Evolutionary conservation across 2,329 filamentous ascomycete genomes (phyloP).

Genomic region (Bipolaris zeicola): DNA sequence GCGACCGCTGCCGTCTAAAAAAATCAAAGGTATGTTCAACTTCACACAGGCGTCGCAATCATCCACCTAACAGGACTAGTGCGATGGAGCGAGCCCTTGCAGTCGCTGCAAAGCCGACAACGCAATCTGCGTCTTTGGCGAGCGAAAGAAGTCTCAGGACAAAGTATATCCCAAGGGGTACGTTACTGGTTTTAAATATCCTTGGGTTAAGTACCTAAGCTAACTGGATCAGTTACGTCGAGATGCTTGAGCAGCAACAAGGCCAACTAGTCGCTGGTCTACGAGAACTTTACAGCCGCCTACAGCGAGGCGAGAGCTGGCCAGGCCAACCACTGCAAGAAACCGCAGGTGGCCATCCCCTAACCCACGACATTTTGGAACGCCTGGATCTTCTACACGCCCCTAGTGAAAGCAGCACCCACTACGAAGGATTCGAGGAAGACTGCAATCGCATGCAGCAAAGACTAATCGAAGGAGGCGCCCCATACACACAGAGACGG

Average conservation of each 20-base stretch:
- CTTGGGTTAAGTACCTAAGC: background rate
- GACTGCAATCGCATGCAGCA: constrained; percentile 62
- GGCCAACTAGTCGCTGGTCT: constrained; percentile 65
- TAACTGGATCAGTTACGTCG: constrained; percentile 59
- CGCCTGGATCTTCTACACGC: constrained; percentile 63
- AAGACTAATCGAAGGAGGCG: constrained; percentile 59
- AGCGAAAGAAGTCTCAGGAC: constrained; percentile 69
- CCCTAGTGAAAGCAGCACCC: constrained; percentile 52
- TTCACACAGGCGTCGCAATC: background rate
- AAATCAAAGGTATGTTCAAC: constrained; percentile 64
- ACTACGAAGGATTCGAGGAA: constrained; percentile 63
- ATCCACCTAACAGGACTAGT: constrained; percentile 48
- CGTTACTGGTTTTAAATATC: background rate
- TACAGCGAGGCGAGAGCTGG: constrained; percentile 61
- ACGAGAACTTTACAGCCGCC: constrained; percentile 63
- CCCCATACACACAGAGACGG: constrained; percentile 58
- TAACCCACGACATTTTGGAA: constrained; percentile 68
- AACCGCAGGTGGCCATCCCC: constrained; percentile 59
- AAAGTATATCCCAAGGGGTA: constrained; percentile 72
- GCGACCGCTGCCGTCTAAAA: constrained; percentile 68
- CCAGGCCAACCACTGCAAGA: constrained; percentile 59
- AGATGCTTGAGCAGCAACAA: constrained; percentile 71
- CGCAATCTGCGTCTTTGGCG: constrained; percentile 68
- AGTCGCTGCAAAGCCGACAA: constrained; percentile 67
- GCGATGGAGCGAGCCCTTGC: constrained; percentile 67